A percentile compares a stretch with the other conserved stretches of the same genome.
Evolutionary conservation across 495 filamentous ascomycete genomes (phyloP).

Genomic region (Talaromyces ruber): DNA sequence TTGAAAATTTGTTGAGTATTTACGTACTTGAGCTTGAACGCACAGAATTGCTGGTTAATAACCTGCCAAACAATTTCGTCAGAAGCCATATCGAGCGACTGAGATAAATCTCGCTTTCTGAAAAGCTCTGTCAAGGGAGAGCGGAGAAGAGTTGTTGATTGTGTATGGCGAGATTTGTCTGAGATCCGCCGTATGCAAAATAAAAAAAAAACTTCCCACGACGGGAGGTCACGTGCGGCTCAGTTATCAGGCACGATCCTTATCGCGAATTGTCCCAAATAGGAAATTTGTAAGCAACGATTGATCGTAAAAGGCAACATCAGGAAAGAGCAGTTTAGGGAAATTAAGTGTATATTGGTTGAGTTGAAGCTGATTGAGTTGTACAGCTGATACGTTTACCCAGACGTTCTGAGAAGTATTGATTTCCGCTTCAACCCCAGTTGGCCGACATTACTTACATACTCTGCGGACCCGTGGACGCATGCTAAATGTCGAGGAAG

Average conservation of each 20-base stretch:
- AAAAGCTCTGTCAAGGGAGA: neutral
- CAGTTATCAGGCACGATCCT: neutral
- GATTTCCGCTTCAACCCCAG: too few species aligned
- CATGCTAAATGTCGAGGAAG: too few species aligned
- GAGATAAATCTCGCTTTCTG: neutral
- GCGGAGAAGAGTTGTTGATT: neutral
- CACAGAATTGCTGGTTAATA: conserved; percentile 93
- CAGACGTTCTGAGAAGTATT: too few species aligned
- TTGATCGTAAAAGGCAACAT: neutral
- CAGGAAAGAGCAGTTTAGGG: neutral
- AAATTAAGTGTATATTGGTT: too few species aligned
- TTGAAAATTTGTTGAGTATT: neutral
- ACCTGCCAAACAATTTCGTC: conserved; percentile 98
- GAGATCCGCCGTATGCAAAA: neutral
- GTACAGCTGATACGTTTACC: too few species aligned
- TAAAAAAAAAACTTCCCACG: conserved; percentile 1
- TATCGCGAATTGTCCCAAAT: neutral
- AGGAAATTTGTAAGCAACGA: neutral
- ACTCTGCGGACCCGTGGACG: too few species aligned
- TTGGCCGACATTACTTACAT: too few species aligned
- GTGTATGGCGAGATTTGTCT: neutral
- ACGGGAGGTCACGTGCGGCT: neutral
- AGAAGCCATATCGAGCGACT: conserved; percentile 52
- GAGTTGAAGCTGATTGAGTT: too few species aligned
- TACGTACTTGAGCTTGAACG: conserved; percentile 86